Evolutionary conservation across 768 basidiomycete species (phyloP).

Genomic region (Cubamyces sp.): DNA sequence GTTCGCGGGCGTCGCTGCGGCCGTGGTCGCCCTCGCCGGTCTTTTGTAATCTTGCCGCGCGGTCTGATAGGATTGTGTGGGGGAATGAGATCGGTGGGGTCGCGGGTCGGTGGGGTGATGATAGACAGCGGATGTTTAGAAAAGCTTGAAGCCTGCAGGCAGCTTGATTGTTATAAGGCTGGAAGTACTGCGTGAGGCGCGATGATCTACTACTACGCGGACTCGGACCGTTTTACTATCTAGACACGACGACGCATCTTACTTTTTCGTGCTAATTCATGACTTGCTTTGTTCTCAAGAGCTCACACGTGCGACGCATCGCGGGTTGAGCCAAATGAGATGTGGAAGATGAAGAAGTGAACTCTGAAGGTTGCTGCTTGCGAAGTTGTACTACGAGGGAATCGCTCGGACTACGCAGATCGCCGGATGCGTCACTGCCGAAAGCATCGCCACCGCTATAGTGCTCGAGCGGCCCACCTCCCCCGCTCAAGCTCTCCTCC

Average conservation of each 20-base stretch:
- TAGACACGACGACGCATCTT: not conserved
- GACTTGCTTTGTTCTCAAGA: not conserved
- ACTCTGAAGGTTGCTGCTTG: not conserved
- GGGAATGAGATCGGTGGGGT: too few relatives aligned
- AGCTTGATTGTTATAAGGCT: too few relatives aligned
- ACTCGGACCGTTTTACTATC: not conserved
- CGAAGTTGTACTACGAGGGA: too few relatives aligned
- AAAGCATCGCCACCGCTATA: slow-evolving; percentile 2
- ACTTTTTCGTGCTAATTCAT: slow-evolving; percentile 7
- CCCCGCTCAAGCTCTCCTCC: not conserved
- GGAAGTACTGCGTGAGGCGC: too few relatives aligned
- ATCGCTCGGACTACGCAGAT: slow-evolving; percentile 12
- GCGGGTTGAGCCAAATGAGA: too few relatives aligned
- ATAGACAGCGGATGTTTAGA: too few relatives aligned
- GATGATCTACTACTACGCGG: too few relatives aligned
- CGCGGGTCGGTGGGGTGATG: too few relatives aligned
- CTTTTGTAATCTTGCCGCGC: not conserved
- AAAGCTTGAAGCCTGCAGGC: too few relatives aligned
- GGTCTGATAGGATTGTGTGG: too few relatives aligned
- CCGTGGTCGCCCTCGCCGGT: slow-evolving; percentile 13
- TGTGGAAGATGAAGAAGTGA: not conserved
- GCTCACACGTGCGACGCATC: too few relatives aligned
- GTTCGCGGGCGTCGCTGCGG: slow-evolving; percentile 15
- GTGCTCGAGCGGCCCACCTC: not conserved
- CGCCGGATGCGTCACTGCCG: slow-evolving; percentile 15